Conservation (phyloP, 1,284 basidiomycete species). For the Testicularia cyperi region DNA sequence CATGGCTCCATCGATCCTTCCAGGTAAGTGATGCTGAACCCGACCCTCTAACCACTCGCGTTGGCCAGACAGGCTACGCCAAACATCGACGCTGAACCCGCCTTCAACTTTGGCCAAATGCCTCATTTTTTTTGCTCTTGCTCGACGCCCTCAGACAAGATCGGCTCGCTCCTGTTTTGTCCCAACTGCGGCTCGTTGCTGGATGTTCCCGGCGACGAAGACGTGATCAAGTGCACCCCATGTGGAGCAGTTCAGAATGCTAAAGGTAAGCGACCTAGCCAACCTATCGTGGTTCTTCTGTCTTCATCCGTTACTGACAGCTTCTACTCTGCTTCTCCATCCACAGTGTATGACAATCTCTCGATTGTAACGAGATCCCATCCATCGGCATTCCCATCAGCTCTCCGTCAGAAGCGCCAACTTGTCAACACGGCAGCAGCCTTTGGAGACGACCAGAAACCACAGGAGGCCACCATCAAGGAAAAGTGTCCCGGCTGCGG, state of each 20-base stretch:
- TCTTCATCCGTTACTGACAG: not conserved
- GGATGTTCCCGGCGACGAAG: constrained; percentile 76
- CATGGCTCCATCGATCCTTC: constrained; percentile 24
- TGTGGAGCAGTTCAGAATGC: constrained; percentile 79
- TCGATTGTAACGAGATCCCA: constrained; percentile 87
- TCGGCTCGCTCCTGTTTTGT: constrained; percentile 90
- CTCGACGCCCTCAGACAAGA: constrained; percentile 39
- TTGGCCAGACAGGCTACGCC: too few species aligned
- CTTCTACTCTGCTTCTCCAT: not conserved
- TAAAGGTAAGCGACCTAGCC: constrained; percentile 41
- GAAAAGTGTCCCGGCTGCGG: constrained; percentile 92
- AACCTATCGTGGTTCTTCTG: too few species aligned
- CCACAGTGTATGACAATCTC: constrained; percentile 85
- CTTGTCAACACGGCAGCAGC: constrained; percentile 67
- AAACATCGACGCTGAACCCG: too few species aligned
- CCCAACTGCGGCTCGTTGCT: constrained; percentile 87
- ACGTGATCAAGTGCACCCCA: constrained; percentile 79
- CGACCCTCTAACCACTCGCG: too few species aligned
- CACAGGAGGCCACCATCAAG: constrained; percentile 68
- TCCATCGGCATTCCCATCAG: constrained; percentile 89
- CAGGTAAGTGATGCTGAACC: constrained; percentile 16
- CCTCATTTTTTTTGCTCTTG: not conserved
- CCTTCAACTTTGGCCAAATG: too few species aligned
- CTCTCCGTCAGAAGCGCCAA: constrained; percentile 81
- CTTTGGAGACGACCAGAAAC: constrained; percentile 23